Evolutionary conservation across 169 alveolate species (phyloP).

Genomic region (Plasmodium fragile): DNA sequence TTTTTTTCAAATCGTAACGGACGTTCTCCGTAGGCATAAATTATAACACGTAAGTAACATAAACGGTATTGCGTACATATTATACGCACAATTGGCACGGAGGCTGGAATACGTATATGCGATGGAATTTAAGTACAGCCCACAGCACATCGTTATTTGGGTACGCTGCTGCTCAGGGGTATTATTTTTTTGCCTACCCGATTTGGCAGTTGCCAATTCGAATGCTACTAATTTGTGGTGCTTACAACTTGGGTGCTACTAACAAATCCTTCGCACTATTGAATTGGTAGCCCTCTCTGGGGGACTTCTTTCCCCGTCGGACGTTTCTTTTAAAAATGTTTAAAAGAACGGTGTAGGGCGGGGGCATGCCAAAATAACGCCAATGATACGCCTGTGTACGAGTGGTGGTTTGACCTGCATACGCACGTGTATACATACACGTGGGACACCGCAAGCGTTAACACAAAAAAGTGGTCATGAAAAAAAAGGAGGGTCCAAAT

Average conservation of each 20-base stretch:
- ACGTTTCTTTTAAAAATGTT: background rate
- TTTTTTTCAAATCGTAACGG: background rate
- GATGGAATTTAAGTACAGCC: background rate
- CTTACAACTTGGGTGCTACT: background rate
- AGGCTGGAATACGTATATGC: background rate
- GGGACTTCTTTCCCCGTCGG: background rate
- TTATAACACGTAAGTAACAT: background rate
- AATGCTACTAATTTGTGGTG: background rate
- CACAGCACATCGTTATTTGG: background rate
- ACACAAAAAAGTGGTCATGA: background rate
- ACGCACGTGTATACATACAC: background rate
- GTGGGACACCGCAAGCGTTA: background rate
- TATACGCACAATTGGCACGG: background rate
- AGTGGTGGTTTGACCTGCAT: background rate
- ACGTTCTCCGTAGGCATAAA: background rate
- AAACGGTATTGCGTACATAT: background rate
- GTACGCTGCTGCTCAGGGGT: background rate
- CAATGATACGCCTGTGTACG: background rate
- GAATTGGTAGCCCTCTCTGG: background rate
- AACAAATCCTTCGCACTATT: background rate
- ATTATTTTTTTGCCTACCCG: background rate
- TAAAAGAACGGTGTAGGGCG: background rate
- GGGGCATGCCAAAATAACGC: background rate
- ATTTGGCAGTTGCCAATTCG: background rate
- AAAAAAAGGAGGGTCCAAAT: background rate